These are phyloP conservation scores for Fusarium sp. DNA, from an alignment of 2,329 filamentous ascomycete genomes.

Conservation along the genomic window DNA sequence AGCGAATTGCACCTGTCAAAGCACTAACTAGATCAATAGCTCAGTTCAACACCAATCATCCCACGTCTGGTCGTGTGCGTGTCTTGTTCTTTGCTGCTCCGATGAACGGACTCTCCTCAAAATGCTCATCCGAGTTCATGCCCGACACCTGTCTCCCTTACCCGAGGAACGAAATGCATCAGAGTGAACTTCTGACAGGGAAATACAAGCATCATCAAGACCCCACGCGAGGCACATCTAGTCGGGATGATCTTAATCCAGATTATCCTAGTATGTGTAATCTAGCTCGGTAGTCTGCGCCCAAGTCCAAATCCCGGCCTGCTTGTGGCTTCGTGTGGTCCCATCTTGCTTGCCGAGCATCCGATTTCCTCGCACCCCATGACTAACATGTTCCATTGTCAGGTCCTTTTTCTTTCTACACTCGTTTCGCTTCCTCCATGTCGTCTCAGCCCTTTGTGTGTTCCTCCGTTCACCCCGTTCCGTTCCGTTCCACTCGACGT, in stretches of 20 bases:
- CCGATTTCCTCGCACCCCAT: slow-evolving; percentile 24
- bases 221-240: slow-evolving; percentile 28
- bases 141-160: neutral
- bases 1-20: neutral
- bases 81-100: neutral
- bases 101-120: neutral
- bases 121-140: neutral
- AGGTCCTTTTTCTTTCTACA: neutral
- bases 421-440: neutral
- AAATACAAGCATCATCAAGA: neutral
- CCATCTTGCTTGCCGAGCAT: slow-evolving; percentile 30
- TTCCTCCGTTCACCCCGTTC: slow-evolving; percentile 1
- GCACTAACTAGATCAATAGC: slow-evolving; percentile 1
- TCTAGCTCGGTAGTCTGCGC: slow-evolving; percentile 27
- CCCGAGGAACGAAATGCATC: neutral
- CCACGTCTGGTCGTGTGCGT: neutral
- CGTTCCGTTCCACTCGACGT: neutral
- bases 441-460: neutral
- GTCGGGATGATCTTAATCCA: slow-evolving; percentile 26
- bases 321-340: slow-evolving; percentile 14
- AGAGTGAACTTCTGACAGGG: neutral
- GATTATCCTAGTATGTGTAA: slow-evolving; percentile 27
- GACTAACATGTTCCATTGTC: slow-evolving; percentile 18
- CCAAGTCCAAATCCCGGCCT: slow-evolving; percentile 6
- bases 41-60: neutral